Evolutionary conservation across 176 grass and related monocot genomes (phyloP), one percentile per base, ranked within the genome.

Genomic region (Lolium perenne): DNA sequence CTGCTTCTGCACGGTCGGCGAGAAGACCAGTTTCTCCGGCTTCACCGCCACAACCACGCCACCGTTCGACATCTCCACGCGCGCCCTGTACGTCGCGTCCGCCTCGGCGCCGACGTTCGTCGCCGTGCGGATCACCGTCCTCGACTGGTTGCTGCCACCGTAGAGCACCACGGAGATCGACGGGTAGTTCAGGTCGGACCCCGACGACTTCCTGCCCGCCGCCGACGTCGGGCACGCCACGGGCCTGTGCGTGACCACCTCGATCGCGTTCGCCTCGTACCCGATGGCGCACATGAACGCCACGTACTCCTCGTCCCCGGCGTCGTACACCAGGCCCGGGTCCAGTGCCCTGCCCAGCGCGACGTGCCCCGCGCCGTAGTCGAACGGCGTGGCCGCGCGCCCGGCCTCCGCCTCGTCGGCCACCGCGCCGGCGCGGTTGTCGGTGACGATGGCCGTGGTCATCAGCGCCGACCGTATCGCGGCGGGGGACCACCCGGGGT

Each of bases 261-360:
- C 84, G 81, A 98, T 91, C 57, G 78, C 92, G 73, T 82, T 95
- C 4, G 86, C 62, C 78, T 91, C 90, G 89, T 98, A 98, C 32
- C 96, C 96, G 76, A 98, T 88, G 82, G 90, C 89, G 87, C 96
- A 98, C 81, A 98, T 86, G 91, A 94, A 98, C 7, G 91, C 88
- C 32, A 98, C 84, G 66, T 98, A 98, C 68, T 95, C 96, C 0
- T 87, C 59, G 41, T 95, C 91, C 10, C 85, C 73, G 47, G 89
- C 35, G 76, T 98, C 96, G 84, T 98, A 98, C 26, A 95, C 93
- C 20, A 98, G 81, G 4, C 96, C 96, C 15, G 96, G 96, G 83
- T 98, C 90, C 69, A 98, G 82, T 8, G 93, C 96, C 68, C 66
- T 87, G 47, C 72, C 96, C 41, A 95, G 67, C 8, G 79, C 84